Evolutionary conservation across 371 early-diverging fungal species (phyloP), one percentile per base, ranked within the genome.

Genomic region (Rhizomucor miehei): DNA sequence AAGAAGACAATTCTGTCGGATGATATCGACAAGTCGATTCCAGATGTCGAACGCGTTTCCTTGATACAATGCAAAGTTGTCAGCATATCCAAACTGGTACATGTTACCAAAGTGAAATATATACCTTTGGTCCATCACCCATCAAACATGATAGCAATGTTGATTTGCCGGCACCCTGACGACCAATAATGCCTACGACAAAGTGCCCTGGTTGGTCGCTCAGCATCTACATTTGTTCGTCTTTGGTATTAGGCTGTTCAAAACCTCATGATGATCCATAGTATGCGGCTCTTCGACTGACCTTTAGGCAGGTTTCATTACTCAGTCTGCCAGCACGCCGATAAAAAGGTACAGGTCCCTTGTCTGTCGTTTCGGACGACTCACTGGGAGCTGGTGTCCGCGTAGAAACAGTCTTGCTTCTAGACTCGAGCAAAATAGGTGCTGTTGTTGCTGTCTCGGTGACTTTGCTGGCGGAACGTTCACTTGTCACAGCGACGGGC

Each of bases 191-290:
- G 11, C 91, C 90, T 21, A 90, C 78, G 6, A 87, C 82, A 59
- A 87, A 90, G 65, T 88, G 87, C 21, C 89, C 90, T n/a, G 90
- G 88, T 44, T 78, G 67, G 25, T 90, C 90, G 10, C 71, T 68
- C n/a, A 82, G 48, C 56, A 69, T 59, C 82, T 82, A 54, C 4
- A 5, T 47, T 47, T n/a, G 52, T 16, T 57, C 6, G 44, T 44
- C 16, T n/a, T 25, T 3, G 23, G 20, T 20, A 13, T n/a, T 54
- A 29, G 29, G 3, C 10, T 1, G 11, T 9, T 6, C 25, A 44
- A 46, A 37, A 23, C 40, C 11, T 52, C n/a, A n/a, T n/a, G n/a
- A n/a, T n/a, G n/a, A 48, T 37, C 40, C 24, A 45, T 29, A 24
- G n/a, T n/a, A n/a, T n/a, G n/a, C n/a, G 21, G 21, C 3, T 17